Evolutionary conservation across 495 filamentous ascomycete genomes (phyloP).

Genomic region (Xylaria castorea): DNA sequence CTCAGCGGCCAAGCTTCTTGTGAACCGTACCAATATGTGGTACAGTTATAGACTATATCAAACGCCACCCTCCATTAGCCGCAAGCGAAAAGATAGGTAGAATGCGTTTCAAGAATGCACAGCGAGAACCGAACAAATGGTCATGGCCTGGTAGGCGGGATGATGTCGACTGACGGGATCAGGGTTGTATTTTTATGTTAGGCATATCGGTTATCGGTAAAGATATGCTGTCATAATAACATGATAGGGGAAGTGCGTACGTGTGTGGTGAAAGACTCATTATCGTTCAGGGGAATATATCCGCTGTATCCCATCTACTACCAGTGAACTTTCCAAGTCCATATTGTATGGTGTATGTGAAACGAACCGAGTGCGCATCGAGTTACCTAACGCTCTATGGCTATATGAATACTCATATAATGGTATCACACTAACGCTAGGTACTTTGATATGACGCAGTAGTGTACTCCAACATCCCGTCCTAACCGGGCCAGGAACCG

Average conservation of each 20-base stretch:
- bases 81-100: not conserved
- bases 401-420: constrained; percentile 1
- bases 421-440: not conserved
- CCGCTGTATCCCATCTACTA: not conserved
- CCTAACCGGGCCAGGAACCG: not conserved
- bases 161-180: not conserved
- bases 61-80: not conserved
- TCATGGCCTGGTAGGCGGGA: not conserved
- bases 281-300: not conserved
- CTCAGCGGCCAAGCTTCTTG: not conserved
- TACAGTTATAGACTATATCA: not conserved
- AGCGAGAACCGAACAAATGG: not conserved
- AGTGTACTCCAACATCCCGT: not conserved
- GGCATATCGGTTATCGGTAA: not conserved
- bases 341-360: not conserved
- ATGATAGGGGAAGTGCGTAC: not conserved
- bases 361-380: not conserved
- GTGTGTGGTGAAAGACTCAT: not conserved
- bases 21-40: not conserved
- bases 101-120: not conserved
- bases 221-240: not conserved
- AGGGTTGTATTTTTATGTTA: not conserved
- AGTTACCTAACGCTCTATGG: constrained; percentile 3
- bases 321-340: not conserved
- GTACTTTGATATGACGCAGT: not conserved